These are phyloP conservation scores for Lactarius tabidus DNA, from an alignment of 768 basidiomycete genomes.

Conservation along the genomic window DNA sequence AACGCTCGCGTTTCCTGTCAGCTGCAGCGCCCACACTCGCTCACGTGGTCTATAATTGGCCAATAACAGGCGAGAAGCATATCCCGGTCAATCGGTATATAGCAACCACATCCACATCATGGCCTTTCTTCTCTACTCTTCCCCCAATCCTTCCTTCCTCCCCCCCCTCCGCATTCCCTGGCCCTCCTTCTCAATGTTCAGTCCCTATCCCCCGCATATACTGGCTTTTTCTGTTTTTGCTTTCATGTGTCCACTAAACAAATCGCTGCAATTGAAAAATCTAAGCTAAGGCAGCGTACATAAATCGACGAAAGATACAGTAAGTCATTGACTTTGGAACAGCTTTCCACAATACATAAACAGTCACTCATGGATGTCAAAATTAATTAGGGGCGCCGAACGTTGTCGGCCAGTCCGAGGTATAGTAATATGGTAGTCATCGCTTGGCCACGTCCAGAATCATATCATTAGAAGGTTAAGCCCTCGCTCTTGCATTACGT, in stretches of 20 bases:
- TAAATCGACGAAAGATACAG: constrained; percentile 17
- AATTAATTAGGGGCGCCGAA: constrained; percentile 14
- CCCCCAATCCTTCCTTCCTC: constrained; percentile 5
- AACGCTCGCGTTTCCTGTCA: not conserved
- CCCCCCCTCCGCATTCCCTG: not conserved
- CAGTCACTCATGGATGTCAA: constrained; percentile 11
- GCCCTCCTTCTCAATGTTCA: not conserved
- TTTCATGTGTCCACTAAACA: not conserved
- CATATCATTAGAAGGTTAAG: constrained; percentile 26
- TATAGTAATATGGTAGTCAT: constrained; percentile 16
- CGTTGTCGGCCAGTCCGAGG: constrained; percentile 5
- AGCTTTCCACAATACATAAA: constrained; percentile 16
- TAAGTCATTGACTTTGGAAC: constrained; percentile 10
- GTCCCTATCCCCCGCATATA: not conserved
- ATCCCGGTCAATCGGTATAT: constrained; percentile 27
- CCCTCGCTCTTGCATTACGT: constrained; percentile 26
- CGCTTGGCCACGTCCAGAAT: constrained; percentile 1
- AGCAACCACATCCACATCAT: constrained; percentile 24
- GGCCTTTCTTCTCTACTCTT: constrained; percentile 11
- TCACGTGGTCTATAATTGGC: constrained; percentile 9
- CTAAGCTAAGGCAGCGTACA: constrained; percentile 23
- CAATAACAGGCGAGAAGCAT: constrained; percentile 14
- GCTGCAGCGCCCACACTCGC: constrained; percentile 11
- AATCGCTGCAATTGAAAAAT: constrained; percentile 20
- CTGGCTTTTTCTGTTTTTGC: not conserved